A percentile compares a stretch with the other conserved stretches of the same genome.
Conservation (phyloP, 2,329 filamentous ascomycete genomes). For the Colletotrichum simmondsii region DNA sequence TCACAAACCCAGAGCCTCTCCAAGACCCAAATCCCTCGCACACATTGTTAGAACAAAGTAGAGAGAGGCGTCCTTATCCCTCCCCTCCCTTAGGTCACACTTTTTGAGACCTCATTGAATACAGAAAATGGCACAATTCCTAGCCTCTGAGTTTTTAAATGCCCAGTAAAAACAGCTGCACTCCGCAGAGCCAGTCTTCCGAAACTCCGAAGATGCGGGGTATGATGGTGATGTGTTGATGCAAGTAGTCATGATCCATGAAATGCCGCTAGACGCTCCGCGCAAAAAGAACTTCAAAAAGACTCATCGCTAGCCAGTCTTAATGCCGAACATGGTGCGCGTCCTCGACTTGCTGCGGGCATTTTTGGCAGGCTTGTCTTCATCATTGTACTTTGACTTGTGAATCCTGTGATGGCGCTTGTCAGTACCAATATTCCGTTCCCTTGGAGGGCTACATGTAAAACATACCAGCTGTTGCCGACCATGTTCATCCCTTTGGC, state of each 20-base stretch:
- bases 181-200: slow-evolving; percentile 33
- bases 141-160: slow-evolving; percentile 27
- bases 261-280: slow-evolving; percentile 32
- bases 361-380: slow-evolving; percentile 62
- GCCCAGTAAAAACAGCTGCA: slow-evolving; percentile 27
- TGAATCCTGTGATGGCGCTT: slow-evolving; percentile 77
- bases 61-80: background rate
- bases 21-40: background rate
- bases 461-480: slow-evolving; percentile 92
- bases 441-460: background rate
- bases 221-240: slow-evolving; percentile 35
- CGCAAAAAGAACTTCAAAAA: slow-evolving; percentile 26
- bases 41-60: background rate
- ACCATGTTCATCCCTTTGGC: slow-evolving; percentile 97
- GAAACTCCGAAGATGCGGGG: slow-evolving; percentile 35
- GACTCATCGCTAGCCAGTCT: slow-evolving; percentile 38
- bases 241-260: slow-evolving; percentile 36
- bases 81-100: slow-evolving; percentile 1
- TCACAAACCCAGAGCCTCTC: background rate
- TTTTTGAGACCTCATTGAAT: slow-evolving; percentile 17
- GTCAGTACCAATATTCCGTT: slow-evolving; percentile 21
- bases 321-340: slow-evolving; percentile 75
- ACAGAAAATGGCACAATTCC: slow-evolving; percentile 31
- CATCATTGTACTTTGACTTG: slow-evolving; percentile 90
- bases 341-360: slow-evolving; percentile 80